Conservation (phyloP, 1,139 yeast genomes). For the Geotrichum bryndzae region DNA sequence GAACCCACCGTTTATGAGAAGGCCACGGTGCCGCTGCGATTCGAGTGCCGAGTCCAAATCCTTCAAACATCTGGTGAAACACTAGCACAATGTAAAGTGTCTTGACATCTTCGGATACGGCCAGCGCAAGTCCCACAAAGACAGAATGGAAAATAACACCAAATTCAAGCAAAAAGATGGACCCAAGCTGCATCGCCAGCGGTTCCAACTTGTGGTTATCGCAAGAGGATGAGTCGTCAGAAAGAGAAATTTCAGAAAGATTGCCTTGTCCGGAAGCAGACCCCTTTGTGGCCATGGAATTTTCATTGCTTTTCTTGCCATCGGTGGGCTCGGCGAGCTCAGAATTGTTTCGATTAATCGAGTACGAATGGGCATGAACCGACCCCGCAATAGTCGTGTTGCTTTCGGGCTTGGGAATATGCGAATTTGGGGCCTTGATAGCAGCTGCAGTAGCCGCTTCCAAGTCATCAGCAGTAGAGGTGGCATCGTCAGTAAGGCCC, state of each 20-base stretch:
- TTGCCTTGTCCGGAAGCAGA: background rate
- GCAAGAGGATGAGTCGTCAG: background rate
- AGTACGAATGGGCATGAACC: constrained; percentile 10
- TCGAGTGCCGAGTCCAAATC: constrained; percentile 85
- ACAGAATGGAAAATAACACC: constrained; percentile 81
- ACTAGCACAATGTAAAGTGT: constrained; percentile 73
- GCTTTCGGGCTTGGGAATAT: background rate
- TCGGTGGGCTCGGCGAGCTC: background rate
- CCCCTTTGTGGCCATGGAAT: background rate
- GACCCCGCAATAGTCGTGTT: background rate
- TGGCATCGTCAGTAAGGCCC: constrained; percentile 19
- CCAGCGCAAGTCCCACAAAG: constrained; percentile 68
- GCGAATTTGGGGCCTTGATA: background rate
- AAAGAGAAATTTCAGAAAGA: background rate
- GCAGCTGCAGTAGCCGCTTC: background rate
- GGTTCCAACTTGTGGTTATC: background rate
- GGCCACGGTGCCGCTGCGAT: constrained; percentile 73
- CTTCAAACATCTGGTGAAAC: constrained; percentile 92
- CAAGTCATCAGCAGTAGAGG: background rate
- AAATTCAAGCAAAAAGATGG: constrained; percentile 64
- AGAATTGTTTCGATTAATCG: constrained; percentile 3
- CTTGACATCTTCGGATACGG: constrained; percentile 65
- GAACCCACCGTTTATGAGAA: constrained; percentile 41
- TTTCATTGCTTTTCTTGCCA: background rate
- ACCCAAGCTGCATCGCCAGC: constrained; percentile 38